phyloP scores from a whole-genome alignment of 352 stramenopile species.

The Albugo candida region DNA sequence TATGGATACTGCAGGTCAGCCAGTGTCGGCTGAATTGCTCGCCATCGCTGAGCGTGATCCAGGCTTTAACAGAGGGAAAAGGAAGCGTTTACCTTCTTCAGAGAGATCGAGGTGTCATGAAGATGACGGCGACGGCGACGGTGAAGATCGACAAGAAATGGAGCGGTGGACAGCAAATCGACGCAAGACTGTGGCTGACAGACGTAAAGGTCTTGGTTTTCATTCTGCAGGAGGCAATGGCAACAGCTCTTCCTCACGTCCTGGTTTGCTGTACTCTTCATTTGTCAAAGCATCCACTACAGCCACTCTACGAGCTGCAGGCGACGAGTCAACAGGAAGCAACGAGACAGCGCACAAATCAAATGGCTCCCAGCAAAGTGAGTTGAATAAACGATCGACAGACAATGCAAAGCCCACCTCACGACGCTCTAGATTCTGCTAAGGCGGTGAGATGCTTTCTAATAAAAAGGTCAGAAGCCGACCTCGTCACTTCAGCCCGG shows the following conservation, averaged over 20 bases:
- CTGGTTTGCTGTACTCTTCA: neutral
- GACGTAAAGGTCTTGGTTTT: constrained; percentile 57
- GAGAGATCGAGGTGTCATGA: neutral
- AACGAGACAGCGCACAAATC: neutral
- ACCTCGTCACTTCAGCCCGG: too few relatives aligned
- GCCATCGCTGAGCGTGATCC: constrained; percentile 26
- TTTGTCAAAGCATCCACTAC: neutral
- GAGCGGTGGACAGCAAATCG: constrained; percentile 32
- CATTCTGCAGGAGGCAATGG: constrained; percentile 3
- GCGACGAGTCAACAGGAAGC: neutral
- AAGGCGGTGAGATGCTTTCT: too few relatives aligned
- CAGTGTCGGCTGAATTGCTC: constrained; percentile 28
- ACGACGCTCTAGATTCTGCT: too few relatives aligned
- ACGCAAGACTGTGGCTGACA: constrained; percentile 33
- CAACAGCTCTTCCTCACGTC: neutral
- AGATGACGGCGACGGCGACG: constrained; percentile 1
- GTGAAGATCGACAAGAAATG: constrained; percentile 24
- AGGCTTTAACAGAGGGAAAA: constrained; percentile 23
- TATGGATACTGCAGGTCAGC: constrained; percentile 58
- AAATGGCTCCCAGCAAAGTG: neutral
- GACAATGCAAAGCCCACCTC: neutral
- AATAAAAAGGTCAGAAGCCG: too few relatives aligned
- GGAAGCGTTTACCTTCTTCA: neutral
- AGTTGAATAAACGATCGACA: neutral
- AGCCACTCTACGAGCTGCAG: neutral